Base-by-base conservation (phyloP, 306 rosid genomes). In the Hippophae tibetana region DNA sequence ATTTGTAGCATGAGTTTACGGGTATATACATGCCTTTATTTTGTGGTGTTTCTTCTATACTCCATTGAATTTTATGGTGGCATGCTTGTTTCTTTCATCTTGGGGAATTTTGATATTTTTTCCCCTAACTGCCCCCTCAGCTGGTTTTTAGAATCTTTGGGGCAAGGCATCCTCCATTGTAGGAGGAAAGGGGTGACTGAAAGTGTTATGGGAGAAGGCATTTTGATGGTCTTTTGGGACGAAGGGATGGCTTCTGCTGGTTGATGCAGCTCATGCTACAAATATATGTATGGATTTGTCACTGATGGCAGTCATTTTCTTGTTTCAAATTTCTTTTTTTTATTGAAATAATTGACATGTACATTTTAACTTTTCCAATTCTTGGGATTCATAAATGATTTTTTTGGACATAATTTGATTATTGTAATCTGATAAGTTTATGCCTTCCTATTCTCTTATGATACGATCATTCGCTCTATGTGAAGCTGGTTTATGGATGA, bases 91-190 rank as follows among this genome's bases (percentile, higher is more conserved):
- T 78, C 74, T 70, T 68, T 45, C 26, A 62, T 42, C 50, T 12
- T 49, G 62, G 69, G 78, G 68, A 72, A 78, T 62, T 82, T 83
- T 31, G 68, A 38, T 63, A 14, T 69, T 66, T 46, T 43, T 66
- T 75, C 72, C 80, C 81, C 69, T 47, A 10, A 52, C 5, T 52
- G 78, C 80, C 79, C 79, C 84, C 84, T 68, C 74, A 68, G 83
- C 65, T 72, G 77, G 61, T 63, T 78, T 83, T 74, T 70, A 63
- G 52, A 74, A 72, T 74, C 80, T 82, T 80, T 65, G 86, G 85
- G 82, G 89, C 77, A 74, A 69, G 71, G 47, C 64, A 54, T 51
- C 70, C 49, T 60, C 69, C 68, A 54, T 14, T 40, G 55, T 12
- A 40, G 64, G 73, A 40, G 70, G 71, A 13, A 9, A 14, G 62